Conservation (phyloP, 345 rosid genomes). For the Pugionium dolabratum region DNA sequence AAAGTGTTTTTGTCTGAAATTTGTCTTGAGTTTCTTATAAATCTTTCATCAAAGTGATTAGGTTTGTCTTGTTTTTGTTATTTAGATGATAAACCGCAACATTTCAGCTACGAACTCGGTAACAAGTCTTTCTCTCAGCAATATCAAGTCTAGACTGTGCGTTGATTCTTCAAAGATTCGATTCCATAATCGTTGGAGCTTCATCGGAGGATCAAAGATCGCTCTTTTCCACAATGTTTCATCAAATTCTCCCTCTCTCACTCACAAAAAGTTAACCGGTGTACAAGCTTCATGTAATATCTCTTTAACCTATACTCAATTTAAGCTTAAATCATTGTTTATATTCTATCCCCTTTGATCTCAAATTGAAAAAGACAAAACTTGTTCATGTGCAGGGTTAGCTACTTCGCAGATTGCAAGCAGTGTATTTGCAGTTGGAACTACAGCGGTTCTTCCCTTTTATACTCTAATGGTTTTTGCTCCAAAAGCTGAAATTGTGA, state of each 20-base stretch:
- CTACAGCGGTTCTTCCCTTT: constrained; percentile 84
- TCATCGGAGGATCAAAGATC: constrained; percentile 59
- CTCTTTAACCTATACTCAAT: constrained; percentile 3
- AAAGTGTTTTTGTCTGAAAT: neutral
- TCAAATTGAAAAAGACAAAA: neutral
- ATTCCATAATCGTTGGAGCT: constrained; percentile 52
- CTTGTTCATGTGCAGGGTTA: constrained; percentile 51
- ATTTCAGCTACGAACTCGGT: constrained; percentile 30
- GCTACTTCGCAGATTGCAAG: constrained; percentile 68
- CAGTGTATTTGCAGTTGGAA: constrained; percentile 68
- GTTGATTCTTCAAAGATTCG: constrained; percentile 38
- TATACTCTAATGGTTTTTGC: constrained; percentile 91
- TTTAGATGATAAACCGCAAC: constrained; percentile 29
- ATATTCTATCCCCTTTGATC: neutral
- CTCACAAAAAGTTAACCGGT: constrained; percentile 39
- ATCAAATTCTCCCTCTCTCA: constrained; percentile 16
- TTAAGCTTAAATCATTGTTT: neutral
- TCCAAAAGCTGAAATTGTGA: constrained; percentile 78
- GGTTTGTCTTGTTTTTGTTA: constrained; percentile 8
- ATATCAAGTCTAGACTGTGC: constrained; percentile 24
- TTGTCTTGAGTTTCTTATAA: neutral
- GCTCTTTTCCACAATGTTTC: constrained; percentile 33
- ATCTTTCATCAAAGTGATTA: neutral
- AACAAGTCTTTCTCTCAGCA: constrained; percentile 39
- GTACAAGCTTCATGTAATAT: constrained; percentile 77